Conservation (phyloP, 352 stramenopile genomes). For the Globisporangium solare region DNA sequence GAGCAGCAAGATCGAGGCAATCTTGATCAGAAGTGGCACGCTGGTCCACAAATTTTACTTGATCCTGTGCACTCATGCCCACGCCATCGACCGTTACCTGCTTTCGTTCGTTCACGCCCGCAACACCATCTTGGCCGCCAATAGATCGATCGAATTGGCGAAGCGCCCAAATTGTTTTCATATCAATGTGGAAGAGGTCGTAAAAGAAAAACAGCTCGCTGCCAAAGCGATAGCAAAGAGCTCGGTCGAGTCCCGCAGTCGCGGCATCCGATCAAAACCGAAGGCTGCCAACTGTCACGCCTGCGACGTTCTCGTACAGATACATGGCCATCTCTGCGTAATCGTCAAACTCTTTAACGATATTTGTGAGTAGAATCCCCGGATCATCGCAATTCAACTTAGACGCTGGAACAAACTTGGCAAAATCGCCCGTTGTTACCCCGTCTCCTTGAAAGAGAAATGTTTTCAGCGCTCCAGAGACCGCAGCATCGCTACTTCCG, state of each 20-base stretch:
- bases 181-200: slow-evolving; percentile 42
- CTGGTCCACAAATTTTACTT: slow-evolving; percentile 46
- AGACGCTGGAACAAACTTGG: slow-evolving; percentile 46
- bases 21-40: slow-evolving; percentile 18
- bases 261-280: slow-evolving; percentile 26
- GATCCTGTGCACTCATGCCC: slow-evolving; percentile 42
- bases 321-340: slow-evolving; percentile 60
- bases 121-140: slow-evolving; percentile 29
- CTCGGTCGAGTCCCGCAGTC: slow-evolving; percentile 32
- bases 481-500: slow-evolving; percentile 32
- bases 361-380: slow-evolving; percentile 40
- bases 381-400: slow-evolving; percentile 28
- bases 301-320: slow-evolving; percentile 49
- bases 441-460: slow-evolving; percentile 67
- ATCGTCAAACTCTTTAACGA: slow-evolving; percentile 67
- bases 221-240: slow-evolving; percentile 62
- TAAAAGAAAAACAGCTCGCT: slow-evolving; percentile 54
- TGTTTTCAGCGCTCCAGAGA: slow-evolving; percentile 43
- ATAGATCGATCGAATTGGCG: slow-evolving; percentile 16
- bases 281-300: slow-evolving; percentile 41
- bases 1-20: slow-evolving; percentile 29
- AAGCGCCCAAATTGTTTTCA: slow-evolving; percentile 57
- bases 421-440: slow-evolving; percentile 46
- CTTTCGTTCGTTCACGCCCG: slow-evolving; percentile 59
- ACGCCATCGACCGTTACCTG: slow-evolving; percentile 46